Evolutionary conservation across 2,329 filamentous ascomycete species (phyloP).

Genomic region (Aphanoascus verrucosus): DNA sequence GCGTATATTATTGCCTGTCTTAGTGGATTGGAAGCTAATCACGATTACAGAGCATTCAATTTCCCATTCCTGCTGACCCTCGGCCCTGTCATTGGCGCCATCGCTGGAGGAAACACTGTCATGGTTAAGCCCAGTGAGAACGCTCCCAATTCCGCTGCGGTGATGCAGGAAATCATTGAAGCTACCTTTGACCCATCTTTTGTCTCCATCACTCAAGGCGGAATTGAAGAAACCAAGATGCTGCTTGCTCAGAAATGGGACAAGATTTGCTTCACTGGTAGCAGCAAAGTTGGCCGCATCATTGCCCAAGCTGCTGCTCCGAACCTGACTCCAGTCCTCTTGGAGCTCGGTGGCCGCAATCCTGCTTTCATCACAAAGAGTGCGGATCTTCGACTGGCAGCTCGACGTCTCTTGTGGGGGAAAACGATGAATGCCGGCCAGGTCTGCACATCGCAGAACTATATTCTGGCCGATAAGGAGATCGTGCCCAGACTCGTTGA

Average conservation of each 20-base stretch:
- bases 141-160: slow-evolving; percentile 62
- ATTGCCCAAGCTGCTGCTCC: slow-evolving; percentile 82
- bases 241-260: slow-evolving; percentile 86
- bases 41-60: slow-evolving; percentile 61
- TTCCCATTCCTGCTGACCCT: slow-evolving; percentile 77
- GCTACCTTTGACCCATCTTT: slow-evolving; percentile 64
- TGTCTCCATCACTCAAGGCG: slow-evolving; percentile 72
- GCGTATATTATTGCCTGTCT: slow-evolving; percentile 18
- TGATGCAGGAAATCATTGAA: slow-evolving; percentile 68
- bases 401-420: slow-evolving; percentile 75
- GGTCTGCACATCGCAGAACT: slow-evolving; percentile 88
- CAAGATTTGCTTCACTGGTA: slow-evolving; percentile 96
- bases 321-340: slow-evolving; percentile 72
- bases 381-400: slow-evolving; percentile 68
- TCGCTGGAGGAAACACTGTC: slow-evolving; percentile 81
- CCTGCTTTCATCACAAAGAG: slow-evolving; percentile 83
- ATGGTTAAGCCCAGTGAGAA: slow-evolving; percentile 85
- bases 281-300: slow-evolving; percentile 66
- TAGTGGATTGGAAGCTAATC: slow-evolving; percentile 2
- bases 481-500: slow-evolving; percentile 61
- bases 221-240: slow-evolving; percentile 65
- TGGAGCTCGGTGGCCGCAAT: slow-evolving; percentile 87
- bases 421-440: slow-evolving; percentile 83
- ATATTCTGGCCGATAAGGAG: slow-evolving; percentile 69
- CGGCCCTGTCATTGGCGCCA: slow-evolving; percentile 73